Evolutionary conservation across 202 grass and related monocot genomes (phyloP), one percentile per base, ranked within the genome.

Genomic region (Bolboschoenoplectus hybrid): DNA sequence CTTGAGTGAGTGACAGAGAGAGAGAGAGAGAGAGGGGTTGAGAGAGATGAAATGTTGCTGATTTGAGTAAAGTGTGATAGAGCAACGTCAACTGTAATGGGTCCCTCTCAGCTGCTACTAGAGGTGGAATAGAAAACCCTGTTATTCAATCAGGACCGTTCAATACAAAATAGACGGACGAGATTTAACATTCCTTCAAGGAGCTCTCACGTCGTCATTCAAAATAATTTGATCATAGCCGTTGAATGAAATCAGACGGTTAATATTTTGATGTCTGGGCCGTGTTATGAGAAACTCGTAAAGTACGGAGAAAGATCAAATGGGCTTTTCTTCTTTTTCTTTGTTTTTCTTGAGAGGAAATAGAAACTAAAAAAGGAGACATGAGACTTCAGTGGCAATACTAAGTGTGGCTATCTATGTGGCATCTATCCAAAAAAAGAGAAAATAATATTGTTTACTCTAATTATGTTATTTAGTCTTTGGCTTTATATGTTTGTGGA

Each of bases 1-100:
- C 55, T 38, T 56, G 9, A 78, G 47, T 38, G 74, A 35, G 53
- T n/a, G 50, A 61, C 2, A 36, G 71, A 75, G 9, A 79, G 57
- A 6, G 41, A 52, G 43, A 53, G 62, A 52, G 43, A 67, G 44
- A 55, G 39, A 10, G 20, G 16, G 45, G n/a, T 4, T 81, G 50
- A 0, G 62, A 65, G 61, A 83, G 63, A 69, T 84, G 82, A 68
- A 71, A 84, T 69, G 82, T 84, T 70, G 46, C 64, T 66, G 2
- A 51, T 84, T 84, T 84, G 13, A 49, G 82, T 39, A 70, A 84
- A 84, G 47, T 44, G 32, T 70, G 65, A 84, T 70, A 35, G 51
- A 19, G 51, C 39, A 38, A 8, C 36, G n/a, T 35, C 63, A 71
- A 69, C 63, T 57, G 47, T 84, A 4, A 34, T 70, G 46, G 65